Evolutionary conservation across 257 asterid species (phyloP), one percentile per base, ranked within the genome.

Genomic region (Nicotiana benthamiana): DNA sequence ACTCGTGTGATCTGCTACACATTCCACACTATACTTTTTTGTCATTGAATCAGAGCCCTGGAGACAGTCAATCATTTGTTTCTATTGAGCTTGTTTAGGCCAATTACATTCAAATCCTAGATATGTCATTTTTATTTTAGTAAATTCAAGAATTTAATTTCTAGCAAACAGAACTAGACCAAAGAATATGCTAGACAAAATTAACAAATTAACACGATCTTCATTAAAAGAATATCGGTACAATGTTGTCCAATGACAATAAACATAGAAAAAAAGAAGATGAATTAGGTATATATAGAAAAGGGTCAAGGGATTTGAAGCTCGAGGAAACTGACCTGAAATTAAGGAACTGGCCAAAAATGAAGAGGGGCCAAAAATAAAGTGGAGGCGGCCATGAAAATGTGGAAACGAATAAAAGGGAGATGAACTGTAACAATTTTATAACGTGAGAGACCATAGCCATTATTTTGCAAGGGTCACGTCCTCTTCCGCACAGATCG

Each of bases 351-450:
- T 96, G 97, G 30, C 99, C 98, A 61, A 86, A 86, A 18, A 90
- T 1, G 82, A 95, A 90, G 80, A 93, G 95, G 20, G 91, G 93
- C 96, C 97, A 95, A 86, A 93, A 93, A 88, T 87, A 93, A 85
- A 91, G 34, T 0, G 98, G 97, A 63, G 97, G 99, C 64, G 99
- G 98, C 97, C 98, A 94, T n/a, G 91, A 89, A 61, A 94, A 82
- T 18, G 89, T 81, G 76, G 97, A 90, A 24, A 96, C 99, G 3
- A 94, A 87, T 9, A 84, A 83, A 3, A 96, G 87, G 66, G 97
- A 89, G 6, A 86, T 7, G 81, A 94, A 85, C 84, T 96, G 99
- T 56, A 94, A 32, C 28, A 90, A 53, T 90, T 96, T 96, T 16
- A 96, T 88, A 26, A 87, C 83, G 81, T 96, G 97, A 79, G 99